Conservation (phyloP, 768 basidiomycete genomes). For the Boletus insuetus region DNA sequence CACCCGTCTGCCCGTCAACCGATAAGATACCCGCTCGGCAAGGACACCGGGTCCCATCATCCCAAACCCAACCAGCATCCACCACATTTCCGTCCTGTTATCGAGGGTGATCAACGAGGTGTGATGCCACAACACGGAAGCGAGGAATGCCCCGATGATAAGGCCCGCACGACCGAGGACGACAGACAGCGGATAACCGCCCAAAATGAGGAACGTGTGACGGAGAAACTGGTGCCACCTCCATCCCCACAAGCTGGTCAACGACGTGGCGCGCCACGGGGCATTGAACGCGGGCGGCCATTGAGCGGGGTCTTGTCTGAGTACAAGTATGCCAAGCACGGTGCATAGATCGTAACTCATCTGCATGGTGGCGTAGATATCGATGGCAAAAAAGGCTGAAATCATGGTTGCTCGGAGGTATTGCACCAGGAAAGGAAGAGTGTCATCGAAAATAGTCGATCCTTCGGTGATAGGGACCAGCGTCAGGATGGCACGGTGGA, state of each 20-base stretch:
- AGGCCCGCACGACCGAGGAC: neutral
- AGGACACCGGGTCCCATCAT: neutral
- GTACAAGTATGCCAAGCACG: neutral
- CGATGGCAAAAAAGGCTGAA: neutral
- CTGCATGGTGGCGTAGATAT: neutral
- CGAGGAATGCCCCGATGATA: neutral
- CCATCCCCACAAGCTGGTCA: neutral
- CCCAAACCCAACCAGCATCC: neutral
- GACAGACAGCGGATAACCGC: neutral
- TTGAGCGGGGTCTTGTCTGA: constrained; percentile 1
- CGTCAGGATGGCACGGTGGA: neutral
- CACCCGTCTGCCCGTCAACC: neutral
- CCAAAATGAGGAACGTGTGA: neutral
- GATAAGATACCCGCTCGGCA: neutral
- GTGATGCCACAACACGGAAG: neutral
- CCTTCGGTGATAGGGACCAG: neutral
- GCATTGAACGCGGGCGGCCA: neutral
- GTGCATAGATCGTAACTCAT: neutral
- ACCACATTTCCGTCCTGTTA: neutral
- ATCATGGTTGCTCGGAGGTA: neutral
- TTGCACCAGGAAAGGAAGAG: neutral
- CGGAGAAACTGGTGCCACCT: constrained; percentile 5
- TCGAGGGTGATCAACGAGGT: neutral
- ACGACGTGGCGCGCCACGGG: neutral
- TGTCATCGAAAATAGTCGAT: neutral